Evolutionary conservation across 257 asterid genomes (phyloP).

Genomic region (Solanum pimpinellifolium): DNA sequence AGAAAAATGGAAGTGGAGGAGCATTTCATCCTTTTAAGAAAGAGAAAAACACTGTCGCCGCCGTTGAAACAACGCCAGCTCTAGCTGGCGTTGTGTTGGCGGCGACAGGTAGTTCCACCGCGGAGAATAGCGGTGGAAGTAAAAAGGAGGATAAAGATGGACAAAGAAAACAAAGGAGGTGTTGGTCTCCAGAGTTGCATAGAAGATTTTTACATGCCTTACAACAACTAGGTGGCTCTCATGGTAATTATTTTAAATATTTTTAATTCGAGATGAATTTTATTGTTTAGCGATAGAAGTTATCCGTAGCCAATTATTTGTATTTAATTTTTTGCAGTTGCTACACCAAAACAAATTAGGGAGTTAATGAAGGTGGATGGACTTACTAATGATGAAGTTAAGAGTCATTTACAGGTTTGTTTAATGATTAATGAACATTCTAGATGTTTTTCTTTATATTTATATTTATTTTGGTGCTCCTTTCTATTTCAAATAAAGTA

Average conservation of each 20-base stretch:
- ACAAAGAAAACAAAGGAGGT: constrained; percentile 43
- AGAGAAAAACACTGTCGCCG: constrained; percentile 11
- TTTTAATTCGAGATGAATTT: not conserved
- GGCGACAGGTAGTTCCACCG: constrained; percentile 31
- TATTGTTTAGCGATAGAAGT: not conserved
- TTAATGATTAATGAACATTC: not conserved
- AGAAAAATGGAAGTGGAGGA: constrained; percentile 28
- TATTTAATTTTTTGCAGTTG: constrained; percentile 17
- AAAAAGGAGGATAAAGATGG: constrained; percentile 38
- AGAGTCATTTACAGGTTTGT: constrained; percentile 65
- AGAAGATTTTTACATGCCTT: constrained; percentile 52
- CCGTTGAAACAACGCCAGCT: not conserved
- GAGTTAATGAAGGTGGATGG: constrained; percentile 71
- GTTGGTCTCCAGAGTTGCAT: constrained; percentile 66
- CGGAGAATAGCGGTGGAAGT: constrained; percentile 9
- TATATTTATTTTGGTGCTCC: not conserved
- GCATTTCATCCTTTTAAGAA: constrained; percentile 46
- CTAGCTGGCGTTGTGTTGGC: not conserved
- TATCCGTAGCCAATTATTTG: not conserved
- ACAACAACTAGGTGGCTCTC: constrained; percentile 57
- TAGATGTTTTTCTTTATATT: not conserved
- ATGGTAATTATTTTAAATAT: constrained; percentile 15
- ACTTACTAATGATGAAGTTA: constrained; percentile 63
- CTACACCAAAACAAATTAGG: constrained; percentile 64
- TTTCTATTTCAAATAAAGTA: not conserved